phyloP scores from a whole-genome alignment of 129 eudicot genomes.

The Mikania micrantha region DNA sequence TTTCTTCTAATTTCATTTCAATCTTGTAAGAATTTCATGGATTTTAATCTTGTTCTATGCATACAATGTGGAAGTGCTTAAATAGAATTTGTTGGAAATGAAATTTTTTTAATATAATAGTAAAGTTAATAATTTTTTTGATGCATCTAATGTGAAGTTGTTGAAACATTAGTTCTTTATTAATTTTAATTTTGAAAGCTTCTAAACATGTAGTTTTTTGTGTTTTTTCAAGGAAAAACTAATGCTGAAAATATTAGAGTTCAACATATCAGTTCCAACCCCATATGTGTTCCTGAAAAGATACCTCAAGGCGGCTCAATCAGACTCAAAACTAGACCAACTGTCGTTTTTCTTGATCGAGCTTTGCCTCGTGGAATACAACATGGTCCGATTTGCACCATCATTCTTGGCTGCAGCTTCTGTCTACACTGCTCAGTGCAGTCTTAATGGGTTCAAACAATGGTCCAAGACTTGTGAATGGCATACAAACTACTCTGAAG shows the following conservation, averaged over 20 bases:
- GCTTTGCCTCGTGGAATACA: slow-evolving; percentile 84
- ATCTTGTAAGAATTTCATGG: not conserved
- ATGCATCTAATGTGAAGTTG: not conserved
- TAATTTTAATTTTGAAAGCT: not conserved
- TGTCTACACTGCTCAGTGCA: slow-evolving; percentile 73
- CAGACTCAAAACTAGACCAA: slow-evolving; percentile 60
- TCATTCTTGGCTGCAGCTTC: slow-evolving; percentile 88
- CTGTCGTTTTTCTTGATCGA: slow-evolving; percentile 68
- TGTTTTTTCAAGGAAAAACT: slow-evolving; percentile 49
- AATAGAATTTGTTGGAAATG: not conserved
- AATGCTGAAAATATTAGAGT: slow-evolving; percentile 79
- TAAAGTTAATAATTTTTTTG: not conserved
- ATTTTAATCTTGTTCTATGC: not conserved
- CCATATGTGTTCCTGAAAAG: slow-evolving; percentile 78
- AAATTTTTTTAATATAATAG: not conserved
- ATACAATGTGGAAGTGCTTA: slow-evolving; percentile 10
- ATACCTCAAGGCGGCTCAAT: slow-evolving; percentile 87
- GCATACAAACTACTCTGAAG: slow-evolving; percentile 67
- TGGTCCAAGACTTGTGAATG: slow-evolving; percentile 88
- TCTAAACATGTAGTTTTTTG: not conserved
- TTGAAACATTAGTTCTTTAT: not conserved
- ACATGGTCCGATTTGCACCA: slow-evolving; percentile 65
- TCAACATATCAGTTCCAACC: slow-evolving; percentile 91
- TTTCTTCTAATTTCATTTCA: no score
- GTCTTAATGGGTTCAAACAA: slow-evolving; percentile 52